A percentile compares a stretch with the other conserved stretches of the same genome.
These are phyloP conservation scores for Silene noctiflora DNA, from an alignment of 179 eudicot species.

Conservation along the genomic window DNA sequence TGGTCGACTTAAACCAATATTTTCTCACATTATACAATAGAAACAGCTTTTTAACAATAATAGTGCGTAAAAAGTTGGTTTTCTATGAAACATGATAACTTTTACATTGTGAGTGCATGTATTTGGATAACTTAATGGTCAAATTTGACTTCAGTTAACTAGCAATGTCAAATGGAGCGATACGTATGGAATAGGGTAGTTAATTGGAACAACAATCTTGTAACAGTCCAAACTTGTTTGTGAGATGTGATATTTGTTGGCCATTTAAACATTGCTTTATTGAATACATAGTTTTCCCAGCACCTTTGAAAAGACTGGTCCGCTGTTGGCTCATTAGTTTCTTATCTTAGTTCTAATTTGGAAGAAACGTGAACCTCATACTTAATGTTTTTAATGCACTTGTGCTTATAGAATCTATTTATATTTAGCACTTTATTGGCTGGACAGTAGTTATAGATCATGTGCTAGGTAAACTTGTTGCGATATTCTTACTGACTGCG, in stretches of 20 bases:
- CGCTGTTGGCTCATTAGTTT: background rate
- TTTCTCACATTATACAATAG: too few relatives aligned
- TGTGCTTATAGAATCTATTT: background rate
- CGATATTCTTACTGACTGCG: too few relatives aligned
- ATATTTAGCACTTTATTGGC: too few relatives aligned
- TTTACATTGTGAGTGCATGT: too few relatives aligned
- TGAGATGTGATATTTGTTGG: conserved; percentile 1
- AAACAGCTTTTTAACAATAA: too few relatives aligned
- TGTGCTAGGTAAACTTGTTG: background rate
- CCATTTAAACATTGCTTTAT: background rate
- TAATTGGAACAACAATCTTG: background rate
- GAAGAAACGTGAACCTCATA: background rate
- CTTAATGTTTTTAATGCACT: background rate
- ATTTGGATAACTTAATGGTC: too few relatives aligned
- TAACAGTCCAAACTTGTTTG: background rate
- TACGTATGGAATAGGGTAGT: background rate
- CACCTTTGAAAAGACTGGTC: background rate
- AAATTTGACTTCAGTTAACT: background rate
- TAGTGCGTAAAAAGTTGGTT: too few relatives aligned
- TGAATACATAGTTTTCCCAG: background rate
- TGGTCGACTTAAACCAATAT: too few relatives aligned
- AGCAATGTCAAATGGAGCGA: background rate
- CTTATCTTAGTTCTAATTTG: background rate
- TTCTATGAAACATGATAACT: too few relatives aligned
- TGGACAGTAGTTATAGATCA: background rate